These are phyloP conservation scores for Mycena crocata DNA, from an alignment of 768 basidiomycete genomes.

Conservation along the genomic window DNA sequence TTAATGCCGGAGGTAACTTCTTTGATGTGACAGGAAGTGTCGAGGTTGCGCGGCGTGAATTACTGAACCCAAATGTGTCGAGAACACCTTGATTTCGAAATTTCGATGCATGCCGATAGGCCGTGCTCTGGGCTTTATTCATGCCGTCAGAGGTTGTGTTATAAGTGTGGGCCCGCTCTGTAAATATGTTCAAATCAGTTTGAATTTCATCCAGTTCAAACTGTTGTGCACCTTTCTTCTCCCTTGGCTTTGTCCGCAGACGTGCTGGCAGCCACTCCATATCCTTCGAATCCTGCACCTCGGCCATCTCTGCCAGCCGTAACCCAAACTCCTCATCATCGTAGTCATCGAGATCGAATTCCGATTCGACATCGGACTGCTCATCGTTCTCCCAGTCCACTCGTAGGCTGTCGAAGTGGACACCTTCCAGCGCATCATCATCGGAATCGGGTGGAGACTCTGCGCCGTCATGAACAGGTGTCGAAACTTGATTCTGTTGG, in stretches of 20 bases:
- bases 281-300: background rate
- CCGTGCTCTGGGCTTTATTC: background rate
- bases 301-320: background rate
- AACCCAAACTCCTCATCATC: background rate
- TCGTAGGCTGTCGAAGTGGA: background rate
- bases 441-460: no score
- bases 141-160: background rate
- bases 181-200: background rate
- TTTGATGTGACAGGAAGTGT: slow-evolving; percentile 1
- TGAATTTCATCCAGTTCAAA: no score
- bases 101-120: background rate
- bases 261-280: background rate
- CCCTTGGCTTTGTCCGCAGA: background rate
- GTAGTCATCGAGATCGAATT: background rate
- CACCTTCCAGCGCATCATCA: background rate
- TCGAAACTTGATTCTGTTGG: no score
- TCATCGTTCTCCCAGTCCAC: background rate
- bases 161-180: background rate
- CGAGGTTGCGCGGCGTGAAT: background rate
- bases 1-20: background rate
- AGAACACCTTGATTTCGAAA: background rate
- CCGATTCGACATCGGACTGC: background rate
- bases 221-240: background rate
- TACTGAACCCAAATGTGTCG: background rate
- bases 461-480: no score